These are phyloP conservation scores for Gynandropsis gynandra DNA, from an alignment of 345 rosid species.

Conservation along the genomic window DNA sequence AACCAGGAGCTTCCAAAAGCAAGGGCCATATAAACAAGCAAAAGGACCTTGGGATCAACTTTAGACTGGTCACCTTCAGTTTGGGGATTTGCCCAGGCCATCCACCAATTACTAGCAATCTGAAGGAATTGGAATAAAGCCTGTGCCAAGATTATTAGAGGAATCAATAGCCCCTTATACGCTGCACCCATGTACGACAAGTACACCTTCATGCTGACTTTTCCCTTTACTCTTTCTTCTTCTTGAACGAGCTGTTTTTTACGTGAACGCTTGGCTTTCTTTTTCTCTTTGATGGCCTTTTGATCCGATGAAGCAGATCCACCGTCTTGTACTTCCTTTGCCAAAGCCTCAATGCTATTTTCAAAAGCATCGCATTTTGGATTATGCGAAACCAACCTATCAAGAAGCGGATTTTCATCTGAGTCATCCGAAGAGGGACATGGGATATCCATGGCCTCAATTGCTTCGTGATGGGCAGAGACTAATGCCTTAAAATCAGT, in stretches of 20 bases:
- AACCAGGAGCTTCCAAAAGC: conserved; percentile 98
- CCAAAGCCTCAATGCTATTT: conserved; percentile 56
- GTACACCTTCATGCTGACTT: conserved; percentile 96
- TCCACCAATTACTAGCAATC: conserved; percentile 99
- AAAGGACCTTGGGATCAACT: conserved; percentile 75
- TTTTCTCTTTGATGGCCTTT: conserved; percentile 60
- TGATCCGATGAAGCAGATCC: conserved; percentile 68
- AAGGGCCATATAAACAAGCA: conserved; percentile 84
- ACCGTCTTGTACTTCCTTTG: conserved; percentile 84
- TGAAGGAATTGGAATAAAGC: conserved; percentile 89
- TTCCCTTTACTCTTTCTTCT: conserved; percentile 96
- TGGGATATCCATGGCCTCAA: conserved; percentile 94
- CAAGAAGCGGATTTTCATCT: conserved; percentile 49
- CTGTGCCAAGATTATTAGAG: conserved; percentile 85
- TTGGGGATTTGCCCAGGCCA: conserved; percentile 99
- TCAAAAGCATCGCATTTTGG: conserved; percentile 50
- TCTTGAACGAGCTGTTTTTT: conserved; percentile 98
- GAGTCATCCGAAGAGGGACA: conserved; percentile 83
- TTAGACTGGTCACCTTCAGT: conserved; percentile 85
- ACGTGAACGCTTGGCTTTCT: conserved; percentile 79
- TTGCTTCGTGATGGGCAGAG: conserved; percentile 96
- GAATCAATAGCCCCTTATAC: conserved; percentile 83
- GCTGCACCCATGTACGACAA: conserved; percentile 97
- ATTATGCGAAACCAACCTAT: conserved; percentile 30
- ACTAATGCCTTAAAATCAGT: conserved; percentile 92